Base-by-base conservation (phyloP, 371 early-diverging fungal species). In the Mortierella sp. region DNA sequence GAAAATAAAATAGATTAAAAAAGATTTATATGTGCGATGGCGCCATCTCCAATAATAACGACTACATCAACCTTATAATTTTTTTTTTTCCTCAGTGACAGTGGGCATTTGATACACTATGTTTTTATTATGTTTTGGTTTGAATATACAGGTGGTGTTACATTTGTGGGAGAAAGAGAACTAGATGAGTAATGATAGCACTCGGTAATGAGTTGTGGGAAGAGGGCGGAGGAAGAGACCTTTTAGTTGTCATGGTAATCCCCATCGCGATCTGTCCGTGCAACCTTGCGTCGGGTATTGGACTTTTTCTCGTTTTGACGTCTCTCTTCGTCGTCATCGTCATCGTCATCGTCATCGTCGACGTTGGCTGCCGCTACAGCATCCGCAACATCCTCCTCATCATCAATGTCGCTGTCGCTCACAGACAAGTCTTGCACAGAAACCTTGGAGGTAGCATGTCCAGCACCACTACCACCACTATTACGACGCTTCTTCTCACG, bases 401-500 rank as follows among this genome's bases (percentile, higher is more conserved):
- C 70, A 14, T 55, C 66, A 1, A 43, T 45, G 18, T 75, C 78
- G 45, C 71, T 64, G 24, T 73, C 79, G 47, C 64, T 73, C n/a
- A 71, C 58, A 5, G 71, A 58, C 30, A 73, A 37, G 16, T 73
- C 74, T 28, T 70, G 67, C 1, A 64, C 59, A 39, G 73, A 69
- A 26, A 68, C 66, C 20, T 49, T 62, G 43, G 26, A 26, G 45
- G 47, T 30, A 40, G 22, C 2, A 18, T 55, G 49, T 32, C 66
- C 66, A 57, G 62, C 26, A 26, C 51, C 26, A 26, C 51, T 60
- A 22, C 67, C 40, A 35, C 49, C 40, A 35, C 49, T 43, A 3
- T 60, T 63, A 22, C 68, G 72, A 20, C 68, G 72, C 28, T 68
- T 74, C 69, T 69, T 74, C 45, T 80, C 76, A 9, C 76, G 72